phyloP scores from a whole-genome alignment of 805 yeast species.

The Pichia paraexigua region DNA sequence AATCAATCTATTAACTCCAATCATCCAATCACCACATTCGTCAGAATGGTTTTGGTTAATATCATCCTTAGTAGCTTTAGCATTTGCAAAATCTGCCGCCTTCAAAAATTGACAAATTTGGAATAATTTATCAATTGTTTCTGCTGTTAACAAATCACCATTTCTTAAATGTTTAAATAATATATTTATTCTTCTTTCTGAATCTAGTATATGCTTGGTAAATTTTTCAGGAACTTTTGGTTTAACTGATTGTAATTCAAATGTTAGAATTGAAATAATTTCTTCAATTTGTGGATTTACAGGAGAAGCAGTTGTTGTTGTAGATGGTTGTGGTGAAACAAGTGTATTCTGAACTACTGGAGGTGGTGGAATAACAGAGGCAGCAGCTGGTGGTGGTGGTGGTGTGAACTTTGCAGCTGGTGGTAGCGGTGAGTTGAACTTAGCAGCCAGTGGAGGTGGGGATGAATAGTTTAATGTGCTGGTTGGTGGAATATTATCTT shows the following conservation, averaged over 20 bases:
- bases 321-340: slow-evolving; percentile 8
- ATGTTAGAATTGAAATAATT: slow-evolving; percentile 48
- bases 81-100: slow-evolving; percentile 48
- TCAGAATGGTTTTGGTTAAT: slow-evolving; percentile 57
- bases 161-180: slow-evolving; percentile 74
- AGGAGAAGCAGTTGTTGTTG: slow-evolving; percentile 19
- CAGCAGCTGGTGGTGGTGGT: slow-evolving; percentile 15
- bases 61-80: slow-evolving; percentile 46
- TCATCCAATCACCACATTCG: slow-evolving; percentile 87
- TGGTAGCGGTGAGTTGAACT: slow-evolving; percentile 7
- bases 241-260: slow-evolving; percentile 51
- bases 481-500: slow-evolving; percentile 10
- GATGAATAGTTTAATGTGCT: neutral
- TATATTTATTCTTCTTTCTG: slow-evolving; percentile 72
- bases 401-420: slow-evolving; percentile 14
- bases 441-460: slow-evolving; percentile 17
- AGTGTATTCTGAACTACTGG: slow-evolving; percentile 5
- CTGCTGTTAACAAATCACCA: slow-evolving; percentile 52
- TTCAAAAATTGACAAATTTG: slow-evolving; percentile 44
- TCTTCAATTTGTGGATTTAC: slow-evolving; percentile 56
- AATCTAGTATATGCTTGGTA: slow-evolving; percentile 65
- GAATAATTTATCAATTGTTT: slow-evolving; percentile 46
- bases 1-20: slow-evolving; percentile 82
- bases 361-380: slow-evolving; percentile 11
- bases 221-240: slow-evolving; percentile 72